These are phyloP conservation scores for Morella rubra DNA, from an alignment of 306 rosid species.

Conservation along the genomic window DNA sequence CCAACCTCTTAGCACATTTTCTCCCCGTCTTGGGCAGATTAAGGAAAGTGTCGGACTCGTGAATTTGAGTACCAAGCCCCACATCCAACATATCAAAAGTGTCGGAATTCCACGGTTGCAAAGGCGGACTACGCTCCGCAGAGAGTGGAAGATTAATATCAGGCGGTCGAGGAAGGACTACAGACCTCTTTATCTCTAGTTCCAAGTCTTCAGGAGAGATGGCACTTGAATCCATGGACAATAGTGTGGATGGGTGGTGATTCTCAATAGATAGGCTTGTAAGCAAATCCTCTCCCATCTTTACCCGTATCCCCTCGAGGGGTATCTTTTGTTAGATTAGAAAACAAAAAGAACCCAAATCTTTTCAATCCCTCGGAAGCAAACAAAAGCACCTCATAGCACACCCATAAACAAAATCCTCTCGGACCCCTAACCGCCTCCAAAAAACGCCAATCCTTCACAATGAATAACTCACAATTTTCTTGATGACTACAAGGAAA, in stretches of 20 bases:
- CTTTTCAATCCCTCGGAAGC: background rate
- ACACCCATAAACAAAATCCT: background rate
- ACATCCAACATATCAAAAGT: slow-evolving; percentile 39
- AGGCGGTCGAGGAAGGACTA: slow-evolving; percentile 33
- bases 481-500: background rate
- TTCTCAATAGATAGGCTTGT: slow-evolving; percentile 40
- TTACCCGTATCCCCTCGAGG: background rate
- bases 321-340: background rate
- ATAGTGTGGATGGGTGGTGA: slow-evolving; percentile 39
- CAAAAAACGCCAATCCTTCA: background rate
- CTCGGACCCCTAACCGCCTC: background rate
- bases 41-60: slow-evolving; percentile 25
- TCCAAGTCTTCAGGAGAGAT: slow-evolving; percentile 36
- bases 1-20: slow-evolving; percentile 34
- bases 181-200: slow-evolving; percentile 26
- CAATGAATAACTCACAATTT: background rate
- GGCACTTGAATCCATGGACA: slow-evolving; percentile 43
- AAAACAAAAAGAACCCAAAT: background rate
- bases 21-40: slow-evolving; percentile 28
- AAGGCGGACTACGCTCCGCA: slow-evolving; percentile 34
- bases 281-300: slow-evolving; percentile 42
- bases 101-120: slow-evolving; percentile 31
- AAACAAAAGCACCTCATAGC: slow-evolving; percentile 5
- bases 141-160: slow-evolving; percentile 42
- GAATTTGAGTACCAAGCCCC: slow-evolving; percentile 34